Percentiles rank a stretch among this genome's conserved stretches.
These are phyloP conservation scores for Aureobasidium leucospermi DNA, from an alignment of 2,329 filamentous ascomycete genomes.

Conservation along the genomic window DNA sequence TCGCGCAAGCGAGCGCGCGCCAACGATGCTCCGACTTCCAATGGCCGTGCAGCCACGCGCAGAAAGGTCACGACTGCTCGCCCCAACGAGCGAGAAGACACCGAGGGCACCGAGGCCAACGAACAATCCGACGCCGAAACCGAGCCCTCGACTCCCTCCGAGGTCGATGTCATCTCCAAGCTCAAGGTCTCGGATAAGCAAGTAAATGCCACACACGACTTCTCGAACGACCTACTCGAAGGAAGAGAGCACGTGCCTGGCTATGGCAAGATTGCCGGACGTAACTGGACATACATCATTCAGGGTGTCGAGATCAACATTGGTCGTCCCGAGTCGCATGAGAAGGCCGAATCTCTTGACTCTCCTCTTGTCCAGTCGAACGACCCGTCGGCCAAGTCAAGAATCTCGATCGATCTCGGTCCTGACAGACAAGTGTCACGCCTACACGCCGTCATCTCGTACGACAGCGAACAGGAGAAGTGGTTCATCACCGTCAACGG, in stretches of 20 bases:
- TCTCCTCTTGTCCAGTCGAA: conserved; percentile 20
- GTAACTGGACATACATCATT: conserved; percentile 80
- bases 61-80: conserved; percentile 29
- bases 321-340: conserved; percentile 50
- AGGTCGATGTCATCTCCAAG: conserved; percentile 37
- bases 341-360: conserved; percentile 20
- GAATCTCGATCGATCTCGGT: conserved; percentile 75
- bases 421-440: conserved; percentile 45
- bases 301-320: conserved; percentile 69
- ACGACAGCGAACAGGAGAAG: conserved; percentile 40
- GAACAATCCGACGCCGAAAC: conserved; percentile 32
- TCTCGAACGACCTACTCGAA: conserved; percentile 45
- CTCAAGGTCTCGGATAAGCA: conserved; percentile 40
- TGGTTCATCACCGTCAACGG: conserved; percentile 88
- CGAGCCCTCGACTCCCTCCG: conserved; percentile 30
- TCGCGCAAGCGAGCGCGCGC: conserved; percentile 38
- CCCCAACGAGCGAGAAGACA: conserved; percentile 27
- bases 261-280: conserved; percentile 74
- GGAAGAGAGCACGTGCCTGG: conserved; percentile 46
- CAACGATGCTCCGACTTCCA: conserved; percentile 18
- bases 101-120: conserved; percentile 32
- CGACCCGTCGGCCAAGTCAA: conserved; percentile 31
- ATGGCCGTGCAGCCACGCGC: conserved; percentile 20
- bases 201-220: conserved; percentile 51
- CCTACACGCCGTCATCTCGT: conserved; percentile 43